Conservation (phyloP, 768 basidiomycete genomes). For the Russula compacta region DNA sequence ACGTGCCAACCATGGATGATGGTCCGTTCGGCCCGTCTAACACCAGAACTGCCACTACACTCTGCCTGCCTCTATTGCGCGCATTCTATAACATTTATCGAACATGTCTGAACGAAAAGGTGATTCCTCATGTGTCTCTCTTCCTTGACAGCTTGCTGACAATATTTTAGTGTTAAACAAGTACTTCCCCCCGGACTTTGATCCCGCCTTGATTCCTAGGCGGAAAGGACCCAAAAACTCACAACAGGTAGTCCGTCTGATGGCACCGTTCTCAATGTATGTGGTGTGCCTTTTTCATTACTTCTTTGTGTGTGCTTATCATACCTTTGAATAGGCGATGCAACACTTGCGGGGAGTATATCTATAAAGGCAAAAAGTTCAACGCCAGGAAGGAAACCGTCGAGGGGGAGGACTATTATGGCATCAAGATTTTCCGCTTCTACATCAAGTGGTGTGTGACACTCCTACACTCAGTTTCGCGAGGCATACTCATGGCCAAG, state of each 20-base stretch:
- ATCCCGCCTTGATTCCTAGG: constrained; percentile 91
- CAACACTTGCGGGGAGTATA: constrained; percentile 96
- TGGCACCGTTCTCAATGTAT: constrained; percentile 98
- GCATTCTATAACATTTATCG: constrained; percentile 14
- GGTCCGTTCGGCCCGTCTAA: too few relatives aligned
- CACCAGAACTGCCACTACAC: too few relatives aligned
- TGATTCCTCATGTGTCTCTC: constrained; percentile 21
- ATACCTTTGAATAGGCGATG: constrained; percentile 51
- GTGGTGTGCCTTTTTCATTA: constrained; percentile 28
- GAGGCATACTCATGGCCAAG: constrained; percentile 16
- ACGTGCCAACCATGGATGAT: too few relatives aligned
- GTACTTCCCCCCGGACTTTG: constrained; percentile 97
- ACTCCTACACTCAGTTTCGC: constrained; percentile 21
- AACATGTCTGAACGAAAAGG: constrained; percentile 83
- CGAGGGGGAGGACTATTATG: constrained; percentile 93
- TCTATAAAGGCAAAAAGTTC: constrained; percentile 99
- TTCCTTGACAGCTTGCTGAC: constrained; percentile 7
- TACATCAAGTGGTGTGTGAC: constrained; percentile 78
- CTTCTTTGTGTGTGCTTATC: constrained; percentile 1
- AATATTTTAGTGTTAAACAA: constrained; percentile 72
- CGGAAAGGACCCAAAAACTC: constrained; percentile 86
- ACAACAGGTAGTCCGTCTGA: constrained; percentile 95
- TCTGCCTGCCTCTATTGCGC: background rate
- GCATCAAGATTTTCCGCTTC: constrained; percentile 93
- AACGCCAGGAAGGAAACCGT: constrained; percentile 99